Conservation (phyloP, 164 flowering plant genomes). For the Magnolia sinica region DNA sequence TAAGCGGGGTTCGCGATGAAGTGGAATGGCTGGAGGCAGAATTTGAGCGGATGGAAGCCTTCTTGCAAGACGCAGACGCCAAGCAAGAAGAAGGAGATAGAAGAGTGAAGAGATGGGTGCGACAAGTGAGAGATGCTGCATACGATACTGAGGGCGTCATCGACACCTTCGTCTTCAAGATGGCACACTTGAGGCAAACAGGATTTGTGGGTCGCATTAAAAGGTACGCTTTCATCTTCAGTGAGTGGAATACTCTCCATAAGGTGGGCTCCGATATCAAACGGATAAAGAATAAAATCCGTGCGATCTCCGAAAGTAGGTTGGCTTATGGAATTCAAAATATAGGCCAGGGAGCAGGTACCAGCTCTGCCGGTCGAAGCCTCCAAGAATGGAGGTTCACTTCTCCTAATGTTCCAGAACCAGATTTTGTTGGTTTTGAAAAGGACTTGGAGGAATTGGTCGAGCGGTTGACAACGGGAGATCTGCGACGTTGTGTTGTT, state of each 20-base stretch:
- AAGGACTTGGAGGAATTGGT: background rate
- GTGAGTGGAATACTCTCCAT: background rate
- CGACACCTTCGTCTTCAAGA: background rate
- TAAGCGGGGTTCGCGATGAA: background rate
- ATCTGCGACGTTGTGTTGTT: constrained; percentile 6
- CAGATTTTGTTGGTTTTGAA: background rate
- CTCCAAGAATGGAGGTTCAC: background rate
- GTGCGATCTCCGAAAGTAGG: background rate
- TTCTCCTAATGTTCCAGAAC: background rate
- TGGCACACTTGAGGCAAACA: background rate
- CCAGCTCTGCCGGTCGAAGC: background rate
- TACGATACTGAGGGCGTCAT: background rate
- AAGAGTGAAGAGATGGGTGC: background rate
- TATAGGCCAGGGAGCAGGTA: background rate
- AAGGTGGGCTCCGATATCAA: background rate
- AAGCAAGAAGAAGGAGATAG: background rate
- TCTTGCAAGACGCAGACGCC: background rate
- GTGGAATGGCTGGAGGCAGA: background rate
- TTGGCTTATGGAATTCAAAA: background rate
- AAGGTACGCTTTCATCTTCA: background rate
- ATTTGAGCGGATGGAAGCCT: background rate
- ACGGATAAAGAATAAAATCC: too few relatives aligned
- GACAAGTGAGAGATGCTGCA: background rate
- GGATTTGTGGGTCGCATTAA: background rate
- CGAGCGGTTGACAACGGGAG: background rate